Conservation (phyloP, 306 rosid genomes). For the Dalbergia cochinchinensis region DNA sequence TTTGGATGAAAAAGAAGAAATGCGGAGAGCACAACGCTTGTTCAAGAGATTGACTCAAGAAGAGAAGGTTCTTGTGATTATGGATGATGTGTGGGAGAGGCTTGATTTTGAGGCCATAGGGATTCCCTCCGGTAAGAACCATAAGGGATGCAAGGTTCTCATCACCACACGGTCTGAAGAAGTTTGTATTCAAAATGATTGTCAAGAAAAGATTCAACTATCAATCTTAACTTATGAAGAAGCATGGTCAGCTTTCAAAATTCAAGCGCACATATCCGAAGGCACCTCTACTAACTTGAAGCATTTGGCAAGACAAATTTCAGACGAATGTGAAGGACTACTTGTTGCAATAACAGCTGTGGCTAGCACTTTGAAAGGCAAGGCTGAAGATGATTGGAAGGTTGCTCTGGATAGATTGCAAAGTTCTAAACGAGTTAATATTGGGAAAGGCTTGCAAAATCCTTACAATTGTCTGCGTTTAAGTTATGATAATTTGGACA, state of each 20-base stretch:
- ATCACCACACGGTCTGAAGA: neutral
- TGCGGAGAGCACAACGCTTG: neutral
- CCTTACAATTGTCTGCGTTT: neutral
- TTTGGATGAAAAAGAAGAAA: neutral
- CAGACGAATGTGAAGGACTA: slow-evolving; percentile 29
- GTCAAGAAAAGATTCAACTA: neutral
- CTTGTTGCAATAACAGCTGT: slow-evolving; percentile 29
- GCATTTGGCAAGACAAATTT: neutral
- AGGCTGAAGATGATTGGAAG: neutral
- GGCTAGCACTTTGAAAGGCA: neutral
- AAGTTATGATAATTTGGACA: neutral
- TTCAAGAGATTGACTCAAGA: neutral
- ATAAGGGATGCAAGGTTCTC: neutral
- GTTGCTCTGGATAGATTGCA: neutral
- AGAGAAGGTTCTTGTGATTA: slow-evolving; percentile 20
- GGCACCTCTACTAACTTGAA: neutral
- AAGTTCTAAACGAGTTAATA: neutral
- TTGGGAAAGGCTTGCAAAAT: neutral
- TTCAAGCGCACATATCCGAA: neutral
- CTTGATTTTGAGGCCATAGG: neutral
- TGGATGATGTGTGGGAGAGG: slow-evolving; percentile 32
- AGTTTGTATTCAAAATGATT: neutral
- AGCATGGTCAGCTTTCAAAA: neutral
- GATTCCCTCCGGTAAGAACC: neutral
- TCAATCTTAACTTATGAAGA: neutral